Conservation (phyloP, 2,329 filamentous ascomycete genomes). For the Colletotrichum caudatum region DNA sequence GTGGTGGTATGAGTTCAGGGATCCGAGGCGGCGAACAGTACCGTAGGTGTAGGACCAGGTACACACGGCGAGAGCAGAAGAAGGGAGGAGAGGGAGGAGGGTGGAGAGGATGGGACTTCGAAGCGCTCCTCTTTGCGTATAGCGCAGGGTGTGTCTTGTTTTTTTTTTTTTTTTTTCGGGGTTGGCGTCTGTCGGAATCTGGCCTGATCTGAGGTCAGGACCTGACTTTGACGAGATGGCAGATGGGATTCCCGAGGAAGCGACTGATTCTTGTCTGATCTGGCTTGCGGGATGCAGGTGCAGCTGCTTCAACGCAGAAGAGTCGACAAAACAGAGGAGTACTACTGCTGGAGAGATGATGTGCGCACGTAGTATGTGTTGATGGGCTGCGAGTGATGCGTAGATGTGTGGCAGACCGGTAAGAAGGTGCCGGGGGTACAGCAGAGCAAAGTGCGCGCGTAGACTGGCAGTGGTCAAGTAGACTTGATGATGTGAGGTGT, state of each 20-base stretch:
- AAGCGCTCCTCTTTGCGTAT: constrained; percentile 39
- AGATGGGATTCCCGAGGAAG: constrained; percentile 30
- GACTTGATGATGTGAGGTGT: constrained; percentile 9
- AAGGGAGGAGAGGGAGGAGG: constrained; percentile 22
- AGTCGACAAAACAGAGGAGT: constrained; percentile 5
- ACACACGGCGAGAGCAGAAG: constrained; percentile 24
- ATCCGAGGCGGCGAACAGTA: constrained; percentile 37
- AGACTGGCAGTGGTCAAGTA: constrained; percentile 10
- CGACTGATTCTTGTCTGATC: constrained; percentile 40
- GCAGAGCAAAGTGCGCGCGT: constrained; percentile 13
- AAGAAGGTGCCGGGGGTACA: constrained; percentile 8
- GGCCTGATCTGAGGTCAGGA: constrained; percentile 33
- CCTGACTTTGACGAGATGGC: constrained; percentile 32
- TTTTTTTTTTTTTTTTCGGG: constrained; percentile 36
- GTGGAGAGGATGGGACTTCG: constrained; percentile 38
- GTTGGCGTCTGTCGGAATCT: constrained; percentile 38
- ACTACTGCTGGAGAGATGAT: constrained; percentile 3
- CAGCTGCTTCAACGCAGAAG: constrained; percentile 20
- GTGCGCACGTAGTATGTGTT: neutral
- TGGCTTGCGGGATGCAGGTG: constrained; percentile 32
- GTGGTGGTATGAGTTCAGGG: constrained; percentile 34
- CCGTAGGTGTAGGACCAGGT: constrained; percentile 31
- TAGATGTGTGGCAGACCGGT: neutral
- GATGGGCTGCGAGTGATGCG: constrained; percentile 20
- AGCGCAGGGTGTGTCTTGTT: constrained; percentile 33